These are phyloP conservation scores for Thermothielavioides terrestris DNA, from an alignment of 495 filamentous ascomycete genomes.

Conservation along the genomic window DNA sequence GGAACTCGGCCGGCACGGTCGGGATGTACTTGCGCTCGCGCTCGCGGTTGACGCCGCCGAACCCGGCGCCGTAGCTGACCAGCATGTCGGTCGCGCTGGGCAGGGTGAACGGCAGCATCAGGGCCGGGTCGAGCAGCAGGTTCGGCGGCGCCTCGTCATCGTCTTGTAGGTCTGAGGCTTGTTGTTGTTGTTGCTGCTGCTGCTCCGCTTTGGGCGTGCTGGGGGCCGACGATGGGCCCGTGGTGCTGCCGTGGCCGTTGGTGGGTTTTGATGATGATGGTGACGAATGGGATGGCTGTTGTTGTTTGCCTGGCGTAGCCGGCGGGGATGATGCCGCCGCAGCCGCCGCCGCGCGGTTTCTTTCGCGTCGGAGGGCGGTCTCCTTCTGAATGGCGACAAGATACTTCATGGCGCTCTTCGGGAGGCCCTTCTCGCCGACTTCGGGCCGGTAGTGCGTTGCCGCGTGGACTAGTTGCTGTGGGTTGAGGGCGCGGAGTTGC, in stretches of 20 bases:
- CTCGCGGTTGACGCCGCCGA: constrained; percentile 86
- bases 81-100: constrained; percentile 97
- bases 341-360: constrained; percentile 24
- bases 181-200: not conserved
- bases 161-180: too few species aligned
- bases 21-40: constrained; percentile 94
- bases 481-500: constrained; percentile 74
- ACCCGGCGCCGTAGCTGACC: constrained; percentile 86
- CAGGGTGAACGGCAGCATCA: constrained; percentile 89
- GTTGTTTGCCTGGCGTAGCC: constrained; percentile 21
- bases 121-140: constrained; percentile 75
- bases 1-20: constrained; percentile 85
- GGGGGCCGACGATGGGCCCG: not conserved
- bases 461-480: constrained; percentile 84
- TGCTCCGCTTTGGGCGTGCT: not conserved
- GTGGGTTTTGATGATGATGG: too few species aligned
- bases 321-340: constrained; percentile 25
- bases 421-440: constrained; percentile 87
- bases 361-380: constrained; percentile 46
- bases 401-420: constrained; percentile 79
- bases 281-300: too few species aligned
- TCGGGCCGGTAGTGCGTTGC: constrained; percentile 89
- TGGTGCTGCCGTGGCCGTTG: not conserved
- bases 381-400: constrained; percentile 74
- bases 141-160: constrained; percentile 56